Evolutionary conservation across 2,329 filamentous ascomycete species (phyloP).

Genomic region (Colletotrichum sp.): DNA sequence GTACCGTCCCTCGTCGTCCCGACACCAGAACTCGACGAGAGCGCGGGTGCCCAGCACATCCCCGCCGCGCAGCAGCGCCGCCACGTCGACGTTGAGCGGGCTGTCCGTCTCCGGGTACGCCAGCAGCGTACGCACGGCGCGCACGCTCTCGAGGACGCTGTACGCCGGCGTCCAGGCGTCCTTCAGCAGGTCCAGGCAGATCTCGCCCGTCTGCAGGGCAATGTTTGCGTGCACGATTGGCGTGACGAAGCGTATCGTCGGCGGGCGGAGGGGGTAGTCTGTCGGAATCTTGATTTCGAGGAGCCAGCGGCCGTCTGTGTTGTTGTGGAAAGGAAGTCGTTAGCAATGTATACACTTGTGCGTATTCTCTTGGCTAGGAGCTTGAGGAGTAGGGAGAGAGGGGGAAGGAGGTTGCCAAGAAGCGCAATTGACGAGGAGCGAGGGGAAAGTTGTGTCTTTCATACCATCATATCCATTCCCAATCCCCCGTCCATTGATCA

Average conservation of each 20-base stretch:
- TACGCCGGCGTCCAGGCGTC: conserved; percentile 86
- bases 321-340: neutral
- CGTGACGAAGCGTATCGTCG: conserved; percentile 81
- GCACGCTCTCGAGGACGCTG: conserved; percentile 76
- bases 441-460: conserved; percentile 19
- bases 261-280: conserved; percentile 80
- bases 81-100: conserved; percentile 81
- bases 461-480: conserved; percentile 62
- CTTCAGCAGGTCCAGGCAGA: conserved; percentile 88
- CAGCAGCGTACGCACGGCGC: conserved; percentile 74
- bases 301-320: conserved; percentile 76
- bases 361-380: neutral
- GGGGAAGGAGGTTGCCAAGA: neutral
- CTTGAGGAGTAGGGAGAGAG: neutral
- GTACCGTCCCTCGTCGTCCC: conserved; percentile 52
- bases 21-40: conserved; percentile 75
- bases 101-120: conserved; percentile 72
- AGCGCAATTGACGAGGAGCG: neutral
- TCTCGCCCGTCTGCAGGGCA: conserved; percentile 75
- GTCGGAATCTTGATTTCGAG: conserved; percentile 77
- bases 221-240: conserved; percentile 86
- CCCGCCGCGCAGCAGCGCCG: conserved; percentile 70
- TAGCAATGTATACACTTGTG: neutral
- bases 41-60: conserved; percentile 71
- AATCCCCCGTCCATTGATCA: conserved; percentile 63